phyloP scores from a whole-genome alignment of 129 eudicot genomes.

The Flaveria trinervia region DNA sequence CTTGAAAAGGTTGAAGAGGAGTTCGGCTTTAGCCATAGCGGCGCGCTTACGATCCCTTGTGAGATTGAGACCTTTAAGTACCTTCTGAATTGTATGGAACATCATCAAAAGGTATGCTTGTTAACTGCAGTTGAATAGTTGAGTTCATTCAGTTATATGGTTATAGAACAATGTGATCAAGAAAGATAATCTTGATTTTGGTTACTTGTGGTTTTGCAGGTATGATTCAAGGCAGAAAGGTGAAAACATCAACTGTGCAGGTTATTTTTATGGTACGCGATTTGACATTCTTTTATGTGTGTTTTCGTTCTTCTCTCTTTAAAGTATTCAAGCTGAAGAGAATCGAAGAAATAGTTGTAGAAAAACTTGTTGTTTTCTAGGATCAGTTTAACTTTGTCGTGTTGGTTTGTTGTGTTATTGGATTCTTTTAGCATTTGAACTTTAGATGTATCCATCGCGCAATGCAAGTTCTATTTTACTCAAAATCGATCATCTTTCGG shows the following conservation, averaged over 20 bases:
- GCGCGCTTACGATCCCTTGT: constrained; percentile 85
- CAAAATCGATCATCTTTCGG: background rate
- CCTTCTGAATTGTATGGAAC: constrained; percentile 85
- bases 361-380: constrained; percentile 21
- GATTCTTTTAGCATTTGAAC: constrained; percentile 25
- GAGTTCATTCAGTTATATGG: background rate
- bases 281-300: constrained; percentile 38
- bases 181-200: background rate
- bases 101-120: constrained; percentile 48
- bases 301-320: constrained; percentile 26
- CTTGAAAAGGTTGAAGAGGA: constrained; percentile 90
- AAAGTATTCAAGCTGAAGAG: constrained; percentile 28
- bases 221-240: constrained; percentile 26
- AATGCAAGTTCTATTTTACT: background rate
- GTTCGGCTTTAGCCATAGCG: constrained; percentile 85
- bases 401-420: constrained; percentile 13
- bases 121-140: background rate
- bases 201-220: constrained; percentile 34
- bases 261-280: constrained; percentile 35
- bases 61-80: constrained; percentile 95
- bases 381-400: constrained; percentile 26
- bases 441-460: constrained; percentile 24
- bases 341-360: constrained; percentile 28
- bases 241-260: constrained; percentile 10
- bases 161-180: background rate